A percentile compares a stretch with the other conserved stretches of the same genome.
These are phyloP conservation scores for grape (Vitis vinifera) DNA, from an alignment of 164 flowering plant species.

Conservation along the genomic window DNA sequence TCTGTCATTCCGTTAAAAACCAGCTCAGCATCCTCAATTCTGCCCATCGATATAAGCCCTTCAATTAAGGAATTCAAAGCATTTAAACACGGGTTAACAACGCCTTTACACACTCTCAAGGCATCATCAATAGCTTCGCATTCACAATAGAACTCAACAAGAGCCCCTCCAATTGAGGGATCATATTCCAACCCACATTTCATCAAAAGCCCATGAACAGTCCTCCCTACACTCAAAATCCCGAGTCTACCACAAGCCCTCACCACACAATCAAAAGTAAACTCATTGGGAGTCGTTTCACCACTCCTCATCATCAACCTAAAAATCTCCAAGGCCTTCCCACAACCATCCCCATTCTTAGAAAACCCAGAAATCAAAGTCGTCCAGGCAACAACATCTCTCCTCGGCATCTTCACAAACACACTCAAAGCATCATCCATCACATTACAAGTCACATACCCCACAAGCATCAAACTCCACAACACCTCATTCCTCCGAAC, in stretches of 20 bases:
- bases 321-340: constrained; percentile 55
- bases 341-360: constrained; percentile 40
- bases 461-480: constrained; percentile 63
- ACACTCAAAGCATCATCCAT: constrained; percentile 48
- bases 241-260: constrained; percentile 53
- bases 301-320: constrained; percentile 46
- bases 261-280: constrained; percentile 57
- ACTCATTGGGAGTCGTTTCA: constrained; percentile 61
- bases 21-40: constrained; percentile 51
- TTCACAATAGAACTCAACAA: constrained; percentile 55
- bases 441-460: constrained; percentile 47
- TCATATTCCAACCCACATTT: constrained; percentile 56
- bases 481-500: constrained; percentile 35
- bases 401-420: constrained; percentile 43
- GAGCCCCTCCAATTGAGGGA: constrained; percentile 40
- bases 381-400: constrained; percentile 62
- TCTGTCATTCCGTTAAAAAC: constrained; percentile 37
- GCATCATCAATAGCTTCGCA: constrained; percentile 56
- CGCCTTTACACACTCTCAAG: constrained; percentile 26
- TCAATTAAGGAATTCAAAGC: constrained; percentile 51
- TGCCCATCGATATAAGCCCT: constrained; percentile 39
- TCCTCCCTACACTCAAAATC: constrained; percentile 34
- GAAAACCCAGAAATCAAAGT: constrained; percentile 60
- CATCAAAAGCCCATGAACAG: constrained; percentile 51
- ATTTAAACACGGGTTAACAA: constrained; percentile 32